phyloP scores from a whole-genome alignment of 768 basidiomycete genomes.

The Candolleomyces eurysporus region DNA sequence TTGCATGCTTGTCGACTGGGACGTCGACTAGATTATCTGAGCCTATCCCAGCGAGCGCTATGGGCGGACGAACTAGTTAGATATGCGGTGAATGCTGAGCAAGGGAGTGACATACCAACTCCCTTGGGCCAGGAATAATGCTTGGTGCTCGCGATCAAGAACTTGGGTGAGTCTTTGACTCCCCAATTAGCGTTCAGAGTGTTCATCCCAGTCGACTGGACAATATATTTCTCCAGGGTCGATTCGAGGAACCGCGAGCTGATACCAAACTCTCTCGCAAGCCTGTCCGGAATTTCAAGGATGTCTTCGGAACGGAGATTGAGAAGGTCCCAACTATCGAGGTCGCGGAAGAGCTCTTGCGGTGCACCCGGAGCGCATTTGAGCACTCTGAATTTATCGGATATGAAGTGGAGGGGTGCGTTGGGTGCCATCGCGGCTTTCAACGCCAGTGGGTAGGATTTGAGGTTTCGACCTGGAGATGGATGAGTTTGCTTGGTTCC shows the following conservation, averaged over 20 bases:
- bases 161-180: slow-evolving; percentile 20
- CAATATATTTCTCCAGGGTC: slow-evolving; percentile 27
- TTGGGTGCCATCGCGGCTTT: slow-evolving; percentile 25
- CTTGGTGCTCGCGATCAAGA: slow-evolving; percentile 28
- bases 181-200: slow-evolving; percentile 19
- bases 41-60: slow-evolving; percentile 44
- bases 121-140: slow-evolving; percentile 52
- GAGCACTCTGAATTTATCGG: slow-evolving; percentile 26
- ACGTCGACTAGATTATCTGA: slow-evolving; percentile 34
- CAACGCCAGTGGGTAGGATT: slow-evolving; percentile 44
- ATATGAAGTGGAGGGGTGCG: slow-evolving; percentile 29
- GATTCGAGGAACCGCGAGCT: slow-evolving; percentile 28
- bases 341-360: slow-evolving; percentile 25
- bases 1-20: slow-evolving; percentile 33
- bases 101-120: slow-evolving; percentile 28
- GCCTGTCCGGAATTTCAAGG: slow-evolving; percentile 32
- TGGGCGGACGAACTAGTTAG: not conserved
- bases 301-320: slow-evolving; percentile 33
- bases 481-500: not conserved
- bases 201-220: slow-evolving; percentile 37
- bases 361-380: slow-evolving; percentile 17
- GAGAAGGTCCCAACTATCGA: slow-evolving; percentile 38
- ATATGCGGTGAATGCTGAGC: not conserved
- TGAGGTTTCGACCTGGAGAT: slow-evolving; percentile 41
- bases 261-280: slow-evolving; percentile 32